Base-by-base conservation (phyloP, 2,329 filamentous ascomycete genomes). In the Tetracladium maxilliforme region DNA sequence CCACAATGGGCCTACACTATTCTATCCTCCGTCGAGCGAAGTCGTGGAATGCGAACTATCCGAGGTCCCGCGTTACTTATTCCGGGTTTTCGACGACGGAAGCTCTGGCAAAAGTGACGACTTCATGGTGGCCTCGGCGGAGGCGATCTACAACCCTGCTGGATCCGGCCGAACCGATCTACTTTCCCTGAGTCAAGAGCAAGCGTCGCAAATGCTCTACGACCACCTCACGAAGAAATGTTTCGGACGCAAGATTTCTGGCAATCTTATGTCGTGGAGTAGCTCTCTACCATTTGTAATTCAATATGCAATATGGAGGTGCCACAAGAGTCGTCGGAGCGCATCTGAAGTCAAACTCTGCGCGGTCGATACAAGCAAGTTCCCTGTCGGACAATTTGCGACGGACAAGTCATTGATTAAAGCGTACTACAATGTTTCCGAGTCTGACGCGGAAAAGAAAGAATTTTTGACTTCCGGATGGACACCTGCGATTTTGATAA, bases 41-140 rank as follows among this genome's bases (percentile, higher is more conserved):
- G 9, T 13, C 12, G 10, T 14, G 9, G 13, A 15, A 9, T 23
- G 27, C 13, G 26, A 27, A 4, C 12, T 20, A 17, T 14, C 28
- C 22, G 16, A 20, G 28, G 23, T 28, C 16, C 30, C 33, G 14
- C 20, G 26, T 17, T 37, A 36, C 24, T 25, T 37, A 30, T 37
- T 37, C 26, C 25, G 34, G 22, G 30, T 28, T 18, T 36, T 37
- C 23, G 28, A 37, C 24, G 14, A 12, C 12, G 30, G 10, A 19
- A 37, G 30, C 24, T 36, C 26, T 17, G 32, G 35, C 19, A 29
- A 17, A 23, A 36, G 28, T 27, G 28, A 34, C 22, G 25, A 31
- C 16, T 23, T 15, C 15, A 17, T 36, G 17, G 30, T 34, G 31
- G 34, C 35, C 26, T 36, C 35, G 18, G 31, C 19, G 15, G 26